Evolutionary conservation across 1,284 basidiomycete species (phyloP).

Genomic region (Ceratobasidium sp.): DNA sequence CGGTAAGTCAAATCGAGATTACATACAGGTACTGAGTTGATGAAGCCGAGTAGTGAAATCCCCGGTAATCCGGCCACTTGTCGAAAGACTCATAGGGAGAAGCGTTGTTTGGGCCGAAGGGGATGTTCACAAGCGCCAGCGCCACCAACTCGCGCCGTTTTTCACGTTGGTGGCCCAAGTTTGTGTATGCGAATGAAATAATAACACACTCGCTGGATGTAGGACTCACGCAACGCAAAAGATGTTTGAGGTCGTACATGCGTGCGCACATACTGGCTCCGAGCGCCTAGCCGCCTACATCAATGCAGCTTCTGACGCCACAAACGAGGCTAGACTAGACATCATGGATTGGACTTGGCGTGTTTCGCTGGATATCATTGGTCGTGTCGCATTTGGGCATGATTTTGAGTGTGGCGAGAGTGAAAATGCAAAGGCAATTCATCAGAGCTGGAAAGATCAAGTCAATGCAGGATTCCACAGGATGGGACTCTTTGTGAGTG

Average conservation of each 20-base stretch:
- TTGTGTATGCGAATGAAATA: neutral
- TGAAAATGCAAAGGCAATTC: conserved; percentile 38
- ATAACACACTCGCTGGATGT: neutral
- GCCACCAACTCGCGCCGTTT: conserved; percentile 55
- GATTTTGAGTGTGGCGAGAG: conserved; percentile 48
- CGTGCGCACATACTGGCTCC: conserved; percentile 38
- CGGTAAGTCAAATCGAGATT: too few relatives aligned
- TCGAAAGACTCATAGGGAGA: conserved; percentile 38
- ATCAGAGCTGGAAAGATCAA: conserved; percentile 27
- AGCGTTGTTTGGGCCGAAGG: conserved; percentile 60
- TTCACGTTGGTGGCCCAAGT: conserved; percentile 50
- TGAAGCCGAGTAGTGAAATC: conserved; percentile 12
- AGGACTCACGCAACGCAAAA: conserved; percentile 45
- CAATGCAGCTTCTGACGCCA: conserved; percentile 16
- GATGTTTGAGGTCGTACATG: conserved; percentile 43
- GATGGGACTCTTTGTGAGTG: too few relatives aligned
- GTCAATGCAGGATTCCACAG: neutral
- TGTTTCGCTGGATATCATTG: conserved; percentile 50
- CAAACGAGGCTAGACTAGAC: conserved; percentile 45
- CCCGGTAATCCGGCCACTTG: conserved; percentile 3
- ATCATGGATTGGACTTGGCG: conserved; percentile 49
- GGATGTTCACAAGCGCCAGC: conserved; percentile 56
- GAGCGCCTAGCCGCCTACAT: conserved; percentile 38
- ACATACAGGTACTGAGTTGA: neutral
- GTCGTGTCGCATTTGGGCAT: conserved; percentile 50